Evolutionary conservation across 2,329 filamentous ascomycete genomes (phyloP).

Genomic region (Coccinonectria pachysandricola): DNA sequence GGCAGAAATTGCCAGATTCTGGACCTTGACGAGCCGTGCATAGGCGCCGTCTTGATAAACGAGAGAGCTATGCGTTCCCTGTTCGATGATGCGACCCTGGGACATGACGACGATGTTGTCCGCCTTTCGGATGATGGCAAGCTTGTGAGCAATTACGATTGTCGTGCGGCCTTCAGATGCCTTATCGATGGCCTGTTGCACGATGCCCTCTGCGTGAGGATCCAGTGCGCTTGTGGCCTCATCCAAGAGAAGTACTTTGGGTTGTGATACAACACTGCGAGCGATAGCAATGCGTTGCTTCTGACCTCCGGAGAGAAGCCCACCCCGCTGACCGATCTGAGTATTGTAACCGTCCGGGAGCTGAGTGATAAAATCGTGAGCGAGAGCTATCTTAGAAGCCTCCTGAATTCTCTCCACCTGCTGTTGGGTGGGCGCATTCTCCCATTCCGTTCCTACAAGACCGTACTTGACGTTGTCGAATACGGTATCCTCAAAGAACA

Average conservation of each 20-base stretch:
- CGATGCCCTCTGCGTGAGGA: slow-evolving; percentile 32
- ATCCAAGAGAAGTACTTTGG: slow-evolving; percentile 50
- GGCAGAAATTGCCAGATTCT: slow-evolving; percentile 22
- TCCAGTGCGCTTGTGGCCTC: slow-evolving; percentile 52
- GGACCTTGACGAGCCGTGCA: slow-evolving; percentile 33
- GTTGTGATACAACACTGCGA: slow-evolving; percentile 30
- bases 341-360: slow-evolving; percentile 40
- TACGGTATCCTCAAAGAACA: slow-evolving; percentile 34
- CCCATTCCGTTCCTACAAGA: slow-evolving; percentile 26
- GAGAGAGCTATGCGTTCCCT: slow-evolving; percentile 42
- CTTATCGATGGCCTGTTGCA: slow-evolving; percentile 42
- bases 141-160: slow-evolving; percentile 51
- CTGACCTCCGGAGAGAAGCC: slow-evolving; percentile 55
- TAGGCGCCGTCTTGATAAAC: slow-evolving; percentile 38
- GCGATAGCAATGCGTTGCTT: slow-evolving; percentile 53
- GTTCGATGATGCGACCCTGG: slow-evolving; percentile 45
- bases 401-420: slow-evolving; percentile 30
- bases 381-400: slow-evolving; percentile 36
- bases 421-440: slow-evolving; percentile 23
- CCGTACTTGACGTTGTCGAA: slow-evolving; percentile 43
- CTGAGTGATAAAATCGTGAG: slow-evolving; percentile 36
- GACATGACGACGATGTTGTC: slow-evolving; percentile 55
- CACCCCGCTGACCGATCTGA: slow-evolving; percentile 49
- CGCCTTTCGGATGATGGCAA: slow-evolving; percentile 46
- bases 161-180: slow-evolving; percentile 48